Base-by-base conservation (phyloP, 768 basidiomycete species). In the Agaricus bisporus region DNA sequence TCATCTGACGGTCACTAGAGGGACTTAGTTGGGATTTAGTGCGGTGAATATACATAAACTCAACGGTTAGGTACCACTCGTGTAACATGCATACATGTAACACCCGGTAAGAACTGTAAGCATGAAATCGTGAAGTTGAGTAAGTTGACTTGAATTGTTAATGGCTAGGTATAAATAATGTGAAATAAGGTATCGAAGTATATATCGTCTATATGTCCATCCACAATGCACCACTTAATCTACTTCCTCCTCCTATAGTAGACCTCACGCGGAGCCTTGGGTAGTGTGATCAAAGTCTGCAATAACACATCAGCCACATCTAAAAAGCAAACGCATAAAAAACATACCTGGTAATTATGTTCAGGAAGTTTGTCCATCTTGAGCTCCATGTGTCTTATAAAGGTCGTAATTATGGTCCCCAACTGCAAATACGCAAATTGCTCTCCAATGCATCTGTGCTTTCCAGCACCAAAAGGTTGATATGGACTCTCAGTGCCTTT, bases 401-500 rank as follows among this genome's bases (percentile, higher is more conserved):
- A 64, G 11, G 86, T 88, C 4, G 84, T 68, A 60, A 98, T 74
- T 67, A 98, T 78, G 5, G 85, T 84, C 36, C 92, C 89, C 9
- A 98, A 72, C 71, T 99, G 97, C 57, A 98, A 72, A 69, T 97
- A 95, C 22, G 97, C 97, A 64, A 98, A 98, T 73, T 86, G 88
- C 71, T 95, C 93, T 58, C 93, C 91, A 56, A 98, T 95, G 68
- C 91, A 98, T 59, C 95, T 78, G 73, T 98, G 95, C 62, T 90
- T 79, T 26, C 97, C 97, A 48, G 97, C 95, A 57, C 97, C 97
- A 63, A 99, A 99, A 1, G 97, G 97, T 66, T 97, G 91, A 68
- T 98, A 98, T 46, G 91, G 92, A 60, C 87, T 91, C 54, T 95
- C 91, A 5, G 95, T 98, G 47, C 95, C 95, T 73, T 98, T 98